Conservation (phyloP, 352 stramenopile genomes). For the Phytopythium delawarense region DNA sequence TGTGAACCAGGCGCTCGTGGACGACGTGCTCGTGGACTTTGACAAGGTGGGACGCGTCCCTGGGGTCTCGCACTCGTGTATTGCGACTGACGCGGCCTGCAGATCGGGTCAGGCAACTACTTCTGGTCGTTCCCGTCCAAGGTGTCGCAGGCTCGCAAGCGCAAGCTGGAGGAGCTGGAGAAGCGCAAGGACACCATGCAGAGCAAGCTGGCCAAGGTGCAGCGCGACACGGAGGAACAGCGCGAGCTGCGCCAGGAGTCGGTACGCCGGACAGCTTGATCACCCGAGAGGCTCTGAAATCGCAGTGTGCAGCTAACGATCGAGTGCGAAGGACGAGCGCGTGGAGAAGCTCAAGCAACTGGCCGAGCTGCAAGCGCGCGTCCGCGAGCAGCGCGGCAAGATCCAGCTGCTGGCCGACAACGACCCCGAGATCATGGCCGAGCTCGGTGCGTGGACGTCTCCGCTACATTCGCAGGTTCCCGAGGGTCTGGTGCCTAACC, state of each 20-base stretch:
- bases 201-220: constrained; percentile 46
- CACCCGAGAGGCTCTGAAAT: neutral
- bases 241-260: constrained; percentile 49
- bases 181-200: constrained; percentile 33
- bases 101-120: constrained; percentile 86
- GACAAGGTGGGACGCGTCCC: constrained; percentile 44
- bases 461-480: neutral
- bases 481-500: neutral
- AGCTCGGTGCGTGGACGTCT: constrained; percentile 32
- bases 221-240: constrained; percentile 46
- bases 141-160: constrained; percentile 71
- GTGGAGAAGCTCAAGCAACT: constrained; percentile 54
- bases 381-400: constrained; percentile 44
- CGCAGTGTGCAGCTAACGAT: neutral
- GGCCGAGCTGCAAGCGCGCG: constrained; percentile 39
- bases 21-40: constrained; percentile 77
- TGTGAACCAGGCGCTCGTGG: constrained; percentile 83
- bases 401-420: constrained; percentile 71
- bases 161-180: constrained; percentile 65
- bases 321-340: constrained; percentile 47
- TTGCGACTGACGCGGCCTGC: neutral
- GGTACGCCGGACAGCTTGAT: constrained; percentile 15
- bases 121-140: constrained; percentile 89
- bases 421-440: constrained; percentile 57
- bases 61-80: neutral